Conservation (phyloP, 139 green algal species). For the Micractinium conductrix region DNA sequence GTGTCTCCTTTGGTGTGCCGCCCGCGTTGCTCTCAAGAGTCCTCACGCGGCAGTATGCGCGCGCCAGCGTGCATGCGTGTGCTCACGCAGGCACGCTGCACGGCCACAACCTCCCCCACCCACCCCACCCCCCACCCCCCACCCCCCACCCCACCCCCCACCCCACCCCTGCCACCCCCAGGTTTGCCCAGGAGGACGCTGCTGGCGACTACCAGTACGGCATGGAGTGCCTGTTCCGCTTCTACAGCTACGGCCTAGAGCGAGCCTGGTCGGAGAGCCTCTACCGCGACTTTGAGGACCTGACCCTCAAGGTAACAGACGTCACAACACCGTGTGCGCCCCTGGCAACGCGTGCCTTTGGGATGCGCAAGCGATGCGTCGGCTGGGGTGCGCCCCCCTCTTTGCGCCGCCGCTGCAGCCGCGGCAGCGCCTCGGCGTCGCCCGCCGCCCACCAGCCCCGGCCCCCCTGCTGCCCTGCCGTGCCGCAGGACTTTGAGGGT, state of each 20-base stretch:
- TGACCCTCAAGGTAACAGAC: slow-evolving; percentile 62
- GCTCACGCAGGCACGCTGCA: too few relatives aligned
- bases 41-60: too few relatives aligned
- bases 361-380: too few relatives aligned
- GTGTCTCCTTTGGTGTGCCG: too few relatives aligned
- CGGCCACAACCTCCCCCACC: too few relatives aligned
- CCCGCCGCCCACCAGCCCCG: background rate
- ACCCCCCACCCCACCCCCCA: background rate
- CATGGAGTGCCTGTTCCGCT: slow-evolving; percentile 96
- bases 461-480: too few relatives aligned
- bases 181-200: slow-evolving; percentile 70
- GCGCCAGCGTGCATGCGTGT: too few relatives aligned
- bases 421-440: too few relatives aligned
- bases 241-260: slow-evolving; percentile 95
- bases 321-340: background rate
- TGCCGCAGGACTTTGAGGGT: slow-evolving; percentile 72
- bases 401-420: background rate
- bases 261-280: slow-evolving; percentile 70
- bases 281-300: slow-evolving; percentile 92
- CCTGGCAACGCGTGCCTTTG: too few relatives aligned
- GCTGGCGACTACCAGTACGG: slow-evolving; percentile 87
- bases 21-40: too few relatives aligned
- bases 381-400: background rate
- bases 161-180: slow-evolving; percentile 23
- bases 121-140: background rate